Evolutionary conservation across 768 basidiomycete genomes (phyloP).

Genomic region (Coprinellus aureogranulatus): DNA sequence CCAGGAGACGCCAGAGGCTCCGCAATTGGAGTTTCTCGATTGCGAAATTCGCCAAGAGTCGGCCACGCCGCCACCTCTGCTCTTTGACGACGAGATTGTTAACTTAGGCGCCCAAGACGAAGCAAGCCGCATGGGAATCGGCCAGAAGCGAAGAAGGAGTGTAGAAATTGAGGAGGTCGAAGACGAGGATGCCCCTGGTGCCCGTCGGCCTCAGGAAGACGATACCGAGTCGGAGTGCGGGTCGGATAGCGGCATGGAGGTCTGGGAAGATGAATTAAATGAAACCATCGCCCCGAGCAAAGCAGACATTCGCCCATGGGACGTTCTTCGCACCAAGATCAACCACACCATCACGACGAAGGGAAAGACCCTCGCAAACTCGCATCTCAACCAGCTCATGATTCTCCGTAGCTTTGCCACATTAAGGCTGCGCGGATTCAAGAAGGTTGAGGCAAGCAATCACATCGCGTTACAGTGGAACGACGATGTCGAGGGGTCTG

Average conservation of each 20-base stretch:
- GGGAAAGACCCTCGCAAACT: conserved; percentile 20
- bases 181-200: background rate
- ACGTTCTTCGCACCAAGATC: conserved; percentile 22
- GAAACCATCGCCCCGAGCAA: background rate
- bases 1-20: background rate
- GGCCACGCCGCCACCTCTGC: background rate
- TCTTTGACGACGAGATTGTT: background rate
- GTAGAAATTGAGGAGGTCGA: background rate
- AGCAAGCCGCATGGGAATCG: background rate
- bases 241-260: background rate
- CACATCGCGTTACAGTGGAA: conserved; percentile 35
- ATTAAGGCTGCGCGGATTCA: conserved; percentile 25
- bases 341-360: conserved; percentile 22
- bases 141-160: background rate
- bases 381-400: conserved; percentile 28
- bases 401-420: conserved; percentile 33
- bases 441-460: conserved; percentile 24
- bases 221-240: background rate
- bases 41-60: background rate
- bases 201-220: background rate
- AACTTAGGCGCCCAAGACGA: background rate
- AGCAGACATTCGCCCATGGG: conserved; percentile 13
- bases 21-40: background rate
- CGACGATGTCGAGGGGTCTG: conserved; percentile 11
- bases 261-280: background rate